Percentiles rank a stretch among this genome's conserved stretches.
phyloP scores from a whole-genome alignment of 805 yeast species.

The Yarrowia deformans region DNA sequence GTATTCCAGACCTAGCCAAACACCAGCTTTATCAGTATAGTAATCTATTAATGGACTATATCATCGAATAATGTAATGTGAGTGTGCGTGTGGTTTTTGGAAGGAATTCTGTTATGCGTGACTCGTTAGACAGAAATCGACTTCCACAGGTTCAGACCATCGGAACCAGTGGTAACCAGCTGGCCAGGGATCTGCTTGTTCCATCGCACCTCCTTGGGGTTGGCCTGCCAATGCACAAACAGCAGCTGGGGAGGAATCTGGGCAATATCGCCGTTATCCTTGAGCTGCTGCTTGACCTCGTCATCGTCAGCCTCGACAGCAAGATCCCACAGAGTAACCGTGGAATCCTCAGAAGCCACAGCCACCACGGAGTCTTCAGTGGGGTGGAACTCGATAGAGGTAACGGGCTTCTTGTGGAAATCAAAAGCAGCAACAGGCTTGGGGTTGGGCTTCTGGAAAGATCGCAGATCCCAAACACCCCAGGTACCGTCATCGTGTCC shows the following conservation, averaged over 20 bases:
- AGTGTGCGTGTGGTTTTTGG: not conserved
- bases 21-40: not conserved
- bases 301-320: constrained; percentile 99
- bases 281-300: constrained; percentile 85
- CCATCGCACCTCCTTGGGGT: constrained; percentile 98
- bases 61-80: constrained; percentile 2
- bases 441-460: constrained; percentile 64
- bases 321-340: constrained; percentile 96
- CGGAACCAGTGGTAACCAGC: constrained; percentile 91
- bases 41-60: constrained; percentile 3
- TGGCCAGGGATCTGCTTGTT: constrained; percentile 97
- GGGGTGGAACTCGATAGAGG: constrained; percentile 94
- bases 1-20: no score
- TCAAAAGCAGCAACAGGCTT: constrained; percentile 93
- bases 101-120: not conserved
- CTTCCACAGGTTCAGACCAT: constrained; percentile 94
- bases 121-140: constrained; percentile 79
- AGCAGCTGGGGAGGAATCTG: constrained; percentile 94
- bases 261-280: constrained; percentile 74
- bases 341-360: constrained; percentile 94
- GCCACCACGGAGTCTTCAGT: constrained; percentile 94
- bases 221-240: constrained; percentile 98
- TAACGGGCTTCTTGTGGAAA: constrained; percentile 92
- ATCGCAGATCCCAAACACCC: constrained; percentile 98
- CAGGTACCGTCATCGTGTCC: constrained; percentile 98